Base-by-base conservation (phyloP, 106 monocot genomes). In the Dioscorea dumetorum region DNA sequence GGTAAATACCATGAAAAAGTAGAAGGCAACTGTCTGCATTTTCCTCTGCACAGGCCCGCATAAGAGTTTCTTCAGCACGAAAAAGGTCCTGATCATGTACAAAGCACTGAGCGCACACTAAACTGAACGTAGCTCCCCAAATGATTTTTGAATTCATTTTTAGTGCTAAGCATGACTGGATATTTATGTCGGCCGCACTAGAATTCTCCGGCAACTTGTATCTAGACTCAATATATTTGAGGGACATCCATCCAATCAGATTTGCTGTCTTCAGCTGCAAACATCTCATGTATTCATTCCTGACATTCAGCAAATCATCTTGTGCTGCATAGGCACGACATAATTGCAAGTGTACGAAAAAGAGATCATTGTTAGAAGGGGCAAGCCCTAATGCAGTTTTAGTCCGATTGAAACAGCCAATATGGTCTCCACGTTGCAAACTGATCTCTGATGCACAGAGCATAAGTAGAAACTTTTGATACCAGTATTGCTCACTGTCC, bases 281-380 rank as follows among this genome's bases (percentile, higher is more conserved):
- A 77, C 97, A 99, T 14, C 85, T 84, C 72, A 75, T 77, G 69
- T 84, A 90, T 72, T 92, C 85, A 19, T 53, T 73, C 49, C 60
- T 69, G 4, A 83, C 70, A 41, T 85, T 83, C 64, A 64, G 51
- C 70, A 73, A 58, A 72, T 86, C 78, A 15, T 68, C 73, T 56
- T 83, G 70, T 13, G 72, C 52, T 28, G 73, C 88, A 80, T 92
- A 92, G 65, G 70, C 74, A 63, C 97, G 92, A 58, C 92, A 99
- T 4, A 99, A 50, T 79, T 99, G 97, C 61, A 99, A 70, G 74
- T 85, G 84, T 22, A 78, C 78, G 73, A 93, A 92, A 68, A 99
- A 92, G 17, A 64, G n/a, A 70, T 75, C 71, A 24, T 21, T 76
- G 24, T 63, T 7, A 15, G 68, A 48, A 53, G 78, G 61, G 10